Evolutionary conservation across 306 rosid species (phyloP), one percentile per base, ranked within the genome.

Genomic region (Casuarina cunninghamiana): DNA sequence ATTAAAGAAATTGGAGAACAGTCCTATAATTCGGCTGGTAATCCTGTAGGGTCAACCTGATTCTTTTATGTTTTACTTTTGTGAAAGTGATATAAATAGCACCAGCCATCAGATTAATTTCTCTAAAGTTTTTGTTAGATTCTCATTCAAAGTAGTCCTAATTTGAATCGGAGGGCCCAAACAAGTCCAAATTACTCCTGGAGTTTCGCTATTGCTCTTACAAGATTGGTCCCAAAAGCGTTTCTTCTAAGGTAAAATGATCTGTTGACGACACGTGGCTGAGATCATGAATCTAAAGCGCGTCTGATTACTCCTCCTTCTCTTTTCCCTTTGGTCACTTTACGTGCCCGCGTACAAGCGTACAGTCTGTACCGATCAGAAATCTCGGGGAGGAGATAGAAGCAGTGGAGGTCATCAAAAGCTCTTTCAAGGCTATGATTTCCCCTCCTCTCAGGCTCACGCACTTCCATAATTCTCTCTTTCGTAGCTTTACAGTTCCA

Each of bases 341-440:
- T 67, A 38, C 81, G 66, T 66, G 54, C 62, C 69, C 45, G 62
- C 37, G n/a, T 50, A 41, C 38, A 6, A 45, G 82, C 76, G 35
- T 37, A 68, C 81, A 78, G 68, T 79, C 81, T 82, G 79, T 45
- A 57, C 78, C 67, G 67, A 63, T 79, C 88, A 78, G 16, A 26
- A 85, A 77, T 84, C 86, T 82, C 41, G 43, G 38, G 71, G 76
- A 5, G 38, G 71, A 39, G 71, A 82, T 74, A 11, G 42, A 13
- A 19, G 69, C 38, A 76, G 84, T 70, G 75, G 75, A 53, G 39
- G 78, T 75, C 53, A 50, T 74, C 69, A 10, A 78, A 63, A 74
- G 49, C 61, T 62, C 73, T 45, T 76, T 71, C 63, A 57, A 57
- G 11, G 13, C 51, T 48, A 48, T 48, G 51, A 48, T 48, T 51